Base-by-base conservation (phyloP, 73 alveolate genomes). In the Paramecium tetraurelia region DNA sequence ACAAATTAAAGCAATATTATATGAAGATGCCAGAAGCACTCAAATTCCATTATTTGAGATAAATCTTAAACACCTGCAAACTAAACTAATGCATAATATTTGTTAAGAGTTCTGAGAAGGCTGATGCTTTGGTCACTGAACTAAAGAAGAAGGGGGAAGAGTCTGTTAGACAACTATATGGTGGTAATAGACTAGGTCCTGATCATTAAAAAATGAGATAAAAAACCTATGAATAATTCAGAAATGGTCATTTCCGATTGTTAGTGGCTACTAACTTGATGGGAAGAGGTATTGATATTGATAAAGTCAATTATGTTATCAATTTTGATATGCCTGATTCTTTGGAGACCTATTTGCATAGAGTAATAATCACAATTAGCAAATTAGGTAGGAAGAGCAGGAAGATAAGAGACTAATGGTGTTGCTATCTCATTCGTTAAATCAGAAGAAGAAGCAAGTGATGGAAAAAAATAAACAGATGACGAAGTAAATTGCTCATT, bases 201-300 rank as follows among this genome's bases (percentile, higher is more conserved):
- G 76, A 80, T 41, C 90, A 80, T 80, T 46, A 80, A 80, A 80
- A 44, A 24, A 10, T 44, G 76, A 80, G 90, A 80, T 80, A 80
- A 80, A 80, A 80, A 63, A 80, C 90, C 2, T 80, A 80, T 80
- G 90, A 80, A 80, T 46, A 80, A 41, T 98, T 97, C 96, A 96
- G 99, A 97, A 98, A 96, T 40, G 97, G 98, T 92, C 97, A 98
- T 92, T 96, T 96, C 96, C 96, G 99, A 92, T 96, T 99, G 89
- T 93, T 99, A 96, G 99, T 99, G 10, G 99, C 99, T 12, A 99
- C 99, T 72, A 99, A 99, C 92, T 92, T 99, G 57, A 98, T 98
- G 96, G 99, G 99, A 85, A 98, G 99, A 93, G 99, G 99, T 48
- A 98, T 99, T 85, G 99, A 99, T 93, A 97, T 99, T 85, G 99